Conservation (phyloP, 495 filamentous ascomycete species). For the Neurospora sp. region DNA sequence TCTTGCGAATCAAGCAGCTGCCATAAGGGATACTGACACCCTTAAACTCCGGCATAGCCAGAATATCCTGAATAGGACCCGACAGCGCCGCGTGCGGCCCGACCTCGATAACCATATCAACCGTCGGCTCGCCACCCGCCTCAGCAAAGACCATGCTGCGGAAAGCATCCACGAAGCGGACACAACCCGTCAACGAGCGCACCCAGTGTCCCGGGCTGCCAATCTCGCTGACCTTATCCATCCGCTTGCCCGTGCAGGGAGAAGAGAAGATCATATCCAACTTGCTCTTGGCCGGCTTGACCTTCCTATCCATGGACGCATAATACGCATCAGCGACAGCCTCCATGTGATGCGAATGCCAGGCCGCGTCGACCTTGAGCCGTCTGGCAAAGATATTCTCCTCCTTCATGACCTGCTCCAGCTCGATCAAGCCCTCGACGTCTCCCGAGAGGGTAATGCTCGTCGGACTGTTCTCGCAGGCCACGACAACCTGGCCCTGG, state of each 20-base stretch:
- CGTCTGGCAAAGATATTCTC: slow-evolving; percentile 25
- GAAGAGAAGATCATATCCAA: slow-evolving; percentile 16
- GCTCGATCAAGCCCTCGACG: slow-evolving; percentile 20
- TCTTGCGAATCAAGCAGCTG: slow-evolving; percentile 20
- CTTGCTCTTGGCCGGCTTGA: slow-evolving; percentile 6
- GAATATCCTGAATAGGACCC: slow-evolving; percentile 43
- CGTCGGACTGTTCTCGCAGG: slow-evolving; percentile 38
- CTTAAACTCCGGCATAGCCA: slow-evolving; percentile 18
- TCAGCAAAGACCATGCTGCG: slow-evolving; percentile 17
- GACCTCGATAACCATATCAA: slow-evolving; percentile 28
- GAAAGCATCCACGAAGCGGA: slow-evolving; percentile 34
- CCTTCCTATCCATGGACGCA: slow-evolving; percentile 15
- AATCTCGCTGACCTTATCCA: slow-evolving; percentile 13
- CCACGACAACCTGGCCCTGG: slow-evolving; percentile 22
- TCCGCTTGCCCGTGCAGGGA: slow-evolving; percentile 11
- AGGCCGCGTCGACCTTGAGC: slow-evolving; percentile 30
- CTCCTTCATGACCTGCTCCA: slow-evolving; percentile 15
- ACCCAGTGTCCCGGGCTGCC: slow-evolving; percentile 31
- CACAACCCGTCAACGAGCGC: slow-evolving; percentile 32
- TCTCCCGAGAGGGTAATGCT: slow-evolving; percentile 40
- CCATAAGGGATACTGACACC: slow-evolving; percentile 14
- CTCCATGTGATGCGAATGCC: slow-evolving; percentile 38
- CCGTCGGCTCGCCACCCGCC: neutral
- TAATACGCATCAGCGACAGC: slow-evolving; percentile 27
- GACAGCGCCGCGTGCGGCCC: slow-evolving; percentile 35